Conservation (phyloP, 208 protist species). For the Acanthamoeba divionensis region DNA sequence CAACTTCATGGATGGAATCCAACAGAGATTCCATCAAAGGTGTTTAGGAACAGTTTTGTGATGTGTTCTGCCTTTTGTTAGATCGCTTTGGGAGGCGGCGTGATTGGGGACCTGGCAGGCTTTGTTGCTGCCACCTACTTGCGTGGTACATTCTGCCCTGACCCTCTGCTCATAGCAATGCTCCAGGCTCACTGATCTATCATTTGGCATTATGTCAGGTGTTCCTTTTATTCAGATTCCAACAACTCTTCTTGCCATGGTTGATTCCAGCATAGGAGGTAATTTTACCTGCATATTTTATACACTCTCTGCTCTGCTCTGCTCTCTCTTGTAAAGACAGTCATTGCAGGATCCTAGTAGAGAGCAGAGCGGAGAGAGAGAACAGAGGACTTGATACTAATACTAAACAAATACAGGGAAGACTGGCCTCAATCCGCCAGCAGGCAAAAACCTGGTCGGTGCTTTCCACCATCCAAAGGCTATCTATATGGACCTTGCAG, state of each 20-base stretch:
- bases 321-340: too few relatives aligned
- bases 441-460: slow-evolving; percentile 87
- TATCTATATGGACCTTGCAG: slow-evolving; percentile 73
- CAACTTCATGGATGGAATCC: neutral
- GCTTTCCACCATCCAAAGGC: slow-evolving; percentile 84
- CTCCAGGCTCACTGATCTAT: neutral
- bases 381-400: too few relatives aligned
- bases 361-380: neutral
- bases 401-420: slow-evolving; percentile 71
- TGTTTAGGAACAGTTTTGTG: neutral
- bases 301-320: neutral
- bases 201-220: slow-evolving; percentile 3
- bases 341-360: too few relatives aligned
- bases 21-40: too few relatives aligned
- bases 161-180: neutral
- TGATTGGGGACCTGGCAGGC: slow-evolving; percentile 82
- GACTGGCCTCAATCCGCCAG: slow-evolving; percentile 78
- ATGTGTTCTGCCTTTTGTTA: neutral
- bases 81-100: slow-evolving; percentile 81
- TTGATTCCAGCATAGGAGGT: slow-evolving; percentile 81
- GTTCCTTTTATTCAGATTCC: slow-evolving; percentile 75
- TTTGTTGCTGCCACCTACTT: slow-evolving; percentile 85
- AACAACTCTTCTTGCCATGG: slow-evolving; percentile 85
- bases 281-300: neutral
- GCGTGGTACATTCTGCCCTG: slow-evolving; percentile 64